A percentile compares a stretch with the other conserved stretches of the same genome.
Conservation (phyloP, 768 basidiomycete genomes). For the Trametes elegans region DNA sequence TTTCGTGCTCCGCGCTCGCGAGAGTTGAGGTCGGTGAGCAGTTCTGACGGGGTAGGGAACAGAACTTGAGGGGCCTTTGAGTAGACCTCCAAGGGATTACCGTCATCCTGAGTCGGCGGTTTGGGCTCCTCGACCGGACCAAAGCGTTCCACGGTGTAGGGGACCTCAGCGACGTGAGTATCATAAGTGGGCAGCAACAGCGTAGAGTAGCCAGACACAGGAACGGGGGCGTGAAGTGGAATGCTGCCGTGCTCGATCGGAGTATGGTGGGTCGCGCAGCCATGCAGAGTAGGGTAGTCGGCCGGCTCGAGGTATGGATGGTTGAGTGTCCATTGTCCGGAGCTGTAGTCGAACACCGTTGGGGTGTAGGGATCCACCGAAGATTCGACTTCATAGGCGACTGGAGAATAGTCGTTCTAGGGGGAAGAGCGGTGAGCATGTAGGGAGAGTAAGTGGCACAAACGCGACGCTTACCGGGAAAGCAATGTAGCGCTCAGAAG, state of each 20-base stretch:
- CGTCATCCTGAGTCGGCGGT: neutral
- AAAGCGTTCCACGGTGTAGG: neutral
- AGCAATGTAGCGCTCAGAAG: neutral
- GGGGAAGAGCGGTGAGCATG: neutral
- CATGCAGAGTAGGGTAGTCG: neutral
- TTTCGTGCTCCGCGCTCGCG: constrained; percentile 9
- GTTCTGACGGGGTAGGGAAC: constrained; percentile 66
- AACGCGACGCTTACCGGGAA: too few species aligned
- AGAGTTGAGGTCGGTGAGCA: constrained; percentile 46
- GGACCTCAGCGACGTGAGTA: neutral
- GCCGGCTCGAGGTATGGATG: constrained; percentile 6
- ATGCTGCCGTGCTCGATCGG: neutral
- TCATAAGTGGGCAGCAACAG: constrained; percentile 13
- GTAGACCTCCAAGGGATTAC: constrained; percentile 21
- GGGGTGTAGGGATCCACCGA: neutral
- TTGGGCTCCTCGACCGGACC: neutral
- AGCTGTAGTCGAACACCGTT: neutral
- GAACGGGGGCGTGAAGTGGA: constrained; percentile 25
- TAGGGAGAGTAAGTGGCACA: too few species aligned
- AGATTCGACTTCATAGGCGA: neutral
- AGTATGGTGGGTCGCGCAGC: neutral
- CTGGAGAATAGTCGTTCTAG: neutral
- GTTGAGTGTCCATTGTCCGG: neutral
- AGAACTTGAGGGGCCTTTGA: constrained; percentile 24
- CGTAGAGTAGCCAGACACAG: constrained; percentile 23